These are phyloP conservation scores for Clathrospora elynae DNA, from an alignment of 2,329 filamentous ascomycete species.

Conservation along the genomic window DNA sequence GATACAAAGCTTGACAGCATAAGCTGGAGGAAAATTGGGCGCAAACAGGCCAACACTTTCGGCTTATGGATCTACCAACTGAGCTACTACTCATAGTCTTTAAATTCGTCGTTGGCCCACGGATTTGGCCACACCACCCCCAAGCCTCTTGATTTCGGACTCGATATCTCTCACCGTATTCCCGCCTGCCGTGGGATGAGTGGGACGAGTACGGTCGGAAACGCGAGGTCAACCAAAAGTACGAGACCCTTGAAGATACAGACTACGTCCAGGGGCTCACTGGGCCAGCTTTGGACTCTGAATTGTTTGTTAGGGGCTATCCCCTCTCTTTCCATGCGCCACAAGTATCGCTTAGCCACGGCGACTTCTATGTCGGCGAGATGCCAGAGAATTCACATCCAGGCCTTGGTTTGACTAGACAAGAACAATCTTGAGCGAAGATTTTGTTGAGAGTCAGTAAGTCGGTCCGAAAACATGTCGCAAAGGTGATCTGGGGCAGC, in stretches of 20 bases:
- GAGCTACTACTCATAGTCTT: background rate
- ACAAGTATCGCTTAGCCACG: too few relatives aligned
- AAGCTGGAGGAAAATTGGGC: background rate
- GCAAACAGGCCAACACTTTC: too few relatives aligned
- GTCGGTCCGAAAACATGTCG: background rate
- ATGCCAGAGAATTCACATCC: background rate
- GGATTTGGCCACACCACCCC: background rate
- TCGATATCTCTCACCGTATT: too few relatives aligned
- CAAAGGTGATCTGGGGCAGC: background rate
- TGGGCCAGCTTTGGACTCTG: too few relatives aligned
- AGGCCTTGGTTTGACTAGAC: background rate
- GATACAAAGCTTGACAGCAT: slow-evolving; percentile 24
- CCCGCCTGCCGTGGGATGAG: too few relatives aligned
- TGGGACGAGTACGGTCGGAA: too few relatives aligned
- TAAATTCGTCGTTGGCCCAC: background rate
- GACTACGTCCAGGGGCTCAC: too few relatives aligned
- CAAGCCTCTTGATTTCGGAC: background rate
- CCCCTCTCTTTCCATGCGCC: too few relatives aligned
- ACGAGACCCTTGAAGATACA: too few relatives aligned
- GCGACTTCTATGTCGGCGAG: too few relatives aligned
- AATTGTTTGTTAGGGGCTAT: too few relatives aligned
- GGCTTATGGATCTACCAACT: background rate
- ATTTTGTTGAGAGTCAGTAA: background rate
- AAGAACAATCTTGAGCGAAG: background rate
- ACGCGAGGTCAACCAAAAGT: background rate